phyloP scores from a whole-genome alignment of 192 early-diverging fungal genomes.

The Helicostylum pulchrum region DNA sequence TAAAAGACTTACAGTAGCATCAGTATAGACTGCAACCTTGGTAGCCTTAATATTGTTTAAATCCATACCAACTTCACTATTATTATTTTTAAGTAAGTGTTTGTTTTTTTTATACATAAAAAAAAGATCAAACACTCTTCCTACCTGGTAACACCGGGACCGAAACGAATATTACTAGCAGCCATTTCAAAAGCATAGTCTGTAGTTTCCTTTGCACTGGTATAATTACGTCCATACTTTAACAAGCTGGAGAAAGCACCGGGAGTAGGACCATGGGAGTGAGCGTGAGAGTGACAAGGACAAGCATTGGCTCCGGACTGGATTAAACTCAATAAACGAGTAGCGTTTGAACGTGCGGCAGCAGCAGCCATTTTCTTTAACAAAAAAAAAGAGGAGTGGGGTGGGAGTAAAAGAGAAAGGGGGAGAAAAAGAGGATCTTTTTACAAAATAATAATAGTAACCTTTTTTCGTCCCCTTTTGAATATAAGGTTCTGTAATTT shows the following conservation, averaged over 20 bases:
- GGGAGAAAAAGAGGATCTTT: neutral
- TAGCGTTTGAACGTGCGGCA: constrained; percentile 35
- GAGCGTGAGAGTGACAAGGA: constrained; percentile 39
- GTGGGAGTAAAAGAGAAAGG: constrained; percentile 5
- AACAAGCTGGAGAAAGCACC: constrained; percentile 24
- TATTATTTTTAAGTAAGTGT: neutral
- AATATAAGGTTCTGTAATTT: neutral
- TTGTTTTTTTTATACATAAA: neutral
- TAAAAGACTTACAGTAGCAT: constrained; percentile 54
- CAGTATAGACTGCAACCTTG: constrained; percentile 85
- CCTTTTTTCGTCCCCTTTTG: no score
- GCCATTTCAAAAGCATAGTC: constrained; percentile 89
- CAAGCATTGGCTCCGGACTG: constrained; percentile 26
- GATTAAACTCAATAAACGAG: constrained; percentile 29
- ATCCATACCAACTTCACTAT: constrained; percentile 80
- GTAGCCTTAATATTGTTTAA: constrained; percentile 72
- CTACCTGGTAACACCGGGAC: constrained; percentile 70
- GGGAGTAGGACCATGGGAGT: constrained; percentile 24
- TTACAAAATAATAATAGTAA: no score
- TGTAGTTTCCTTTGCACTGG: constrained; percentile 29
- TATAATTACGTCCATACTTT: constrained; percentile 38
- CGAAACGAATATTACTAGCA: constrained; percentile 84
- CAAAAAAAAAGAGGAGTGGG: constrained; percentile 12
- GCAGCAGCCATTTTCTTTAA: constrained; percentile 31
- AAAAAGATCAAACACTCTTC: neutral